Base-by-base conservation (phyloP, 129 eudicot genomes). In the Rutidosis leptorrhynchoides region DNA sequence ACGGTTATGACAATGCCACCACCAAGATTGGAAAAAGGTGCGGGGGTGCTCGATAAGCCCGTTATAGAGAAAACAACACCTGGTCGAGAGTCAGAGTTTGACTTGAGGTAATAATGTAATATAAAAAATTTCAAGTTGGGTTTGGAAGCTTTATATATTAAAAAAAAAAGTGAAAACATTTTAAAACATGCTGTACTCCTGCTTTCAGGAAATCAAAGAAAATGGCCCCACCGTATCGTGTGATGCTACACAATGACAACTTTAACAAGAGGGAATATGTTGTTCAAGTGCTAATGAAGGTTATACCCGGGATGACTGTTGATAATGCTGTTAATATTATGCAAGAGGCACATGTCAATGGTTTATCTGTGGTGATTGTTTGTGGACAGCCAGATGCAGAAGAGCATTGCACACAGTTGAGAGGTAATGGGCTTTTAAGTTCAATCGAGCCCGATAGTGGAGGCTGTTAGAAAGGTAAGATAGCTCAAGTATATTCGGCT, bases 281-380 rank as follows among this genome's bases (percentile, higher is more conserved):
- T 2, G 98, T 93, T 66, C 95, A 93, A 73, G 98, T 93, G 53
- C 69, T 93, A 62, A 88, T 93, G 96, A 93, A 88, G 85, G 98
- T 88, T 35, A 93, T 93, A 53, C 96, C 96, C 2, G 98, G 98
- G 28, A 93, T 93, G 98, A 88, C 96, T 0, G 80, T 93, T 6
- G 96, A 88, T 75, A 83, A 80, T 68, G 98, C 98, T 3, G 96
- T 93, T 27, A 88, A 93, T 33, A 93, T 93, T 5, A 93, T 93
- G 98, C 98, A 93, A 56, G 96, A 93, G 71, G 98, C 98, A 35
- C 98, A 93, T 68, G 19, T 72, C 81, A 93, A 93, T 69, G 98
- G 95, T 25, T 59, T 88, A 1, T 53, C 98, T 0, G 96, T 93
- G 67, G 98, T 93, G 52, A 93, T 93, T 48, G 79, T 93, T 21